Conservation (phyloP, 805 yeast genomes). For the Yamadazyma paraphyllophila region DNA sequence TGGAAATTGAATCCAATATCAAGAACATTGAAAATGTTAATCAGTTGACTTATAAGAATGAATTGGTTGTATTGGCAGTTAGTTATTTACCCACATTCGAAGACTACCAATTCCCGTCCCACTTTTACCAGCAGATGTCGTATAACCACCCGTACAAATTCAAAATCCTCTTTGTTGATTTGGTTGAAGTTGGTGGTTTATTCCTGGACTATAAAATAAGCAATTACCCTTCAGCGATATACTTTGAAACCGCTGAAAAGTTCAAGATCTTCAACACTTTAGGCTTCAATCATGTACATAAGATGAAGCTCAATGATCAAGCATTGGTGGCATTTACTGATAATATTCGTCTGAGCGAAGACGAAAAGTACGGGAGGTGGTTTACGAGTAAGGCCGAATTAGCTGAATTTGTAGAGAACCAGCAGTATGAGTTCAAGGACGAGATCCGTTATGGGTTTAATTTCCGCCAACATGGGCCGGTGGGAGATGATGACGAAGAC, state of each 20-base stretch:
- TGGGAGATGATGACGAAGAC: constrained; percentile 25
- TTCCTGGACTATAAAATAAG: constrained; percentile 26
- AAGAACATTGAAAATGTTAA: constrained; percentile 5
- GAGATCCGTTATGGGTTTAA: constrained; percentile 10
- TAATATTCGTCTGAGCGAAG: constrained; percentile 17
- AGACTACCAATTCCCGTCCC: constrained; percentile 30
- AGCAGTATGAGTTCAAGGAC: constrained; percentile 6
- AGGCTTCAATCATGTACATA: constrained; percentile 8
- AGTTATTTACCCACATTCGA: constrained; percentile 29
- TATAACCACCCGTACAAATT: constrained; percentile 16
- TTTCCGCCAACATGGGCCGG: constrained; percentile 3
- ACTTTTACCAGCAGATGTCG: constrained; percentile 33
- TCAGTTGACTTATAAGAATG: constrained; percentile 7
- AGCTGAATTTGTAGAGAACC: constrained; percentile 16
- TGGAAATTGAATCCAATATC: constrained; percentile 21
- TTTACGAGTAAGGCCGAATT: constrained; percentile 14
- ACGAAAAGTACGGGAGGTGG: constrained; percentile 18
- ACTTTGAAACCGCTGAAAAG: constrained; percentile 21
- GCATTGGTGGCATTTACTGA: constrained; percentile 15
- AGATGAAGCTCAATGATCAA: constrained; percentile 8
- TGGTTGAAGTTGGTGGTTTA: constrained; percentile 17
- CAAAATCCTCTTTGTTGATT: constrained; percentile 25
- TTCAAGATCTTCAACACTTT: constrained; percentile 25
- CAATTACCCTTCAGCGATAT: constrained; percentile 32
- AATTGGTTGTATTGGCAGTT: constrained; percentile 25